Conservation (phyloP, 208 protist genomes). For the Crithidia mellificae region DNA sequence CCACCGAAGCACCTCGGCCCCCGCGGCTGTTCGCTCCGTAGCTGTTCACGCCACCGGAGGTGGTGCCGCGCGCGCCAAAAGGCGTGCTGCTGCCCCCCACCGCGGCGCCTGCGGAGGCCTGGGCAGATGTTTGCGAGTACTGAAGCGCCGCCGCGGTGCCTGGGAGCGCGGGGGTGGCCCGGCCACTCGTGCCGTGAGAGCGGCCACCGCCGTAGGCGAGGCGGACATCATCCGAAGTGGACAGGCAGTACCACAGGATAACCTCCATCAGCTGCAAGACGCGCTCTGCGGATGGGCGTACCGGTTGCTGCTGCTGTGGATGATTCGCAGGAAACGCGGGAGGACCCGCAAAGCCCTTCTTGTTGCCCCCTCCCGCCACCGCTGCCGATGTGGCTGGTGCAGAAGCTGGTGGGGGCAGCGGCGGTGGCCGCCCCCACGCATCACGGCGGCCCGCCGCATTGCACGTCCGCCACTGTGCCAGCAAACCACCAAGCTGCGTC, state of each 20-base stretch:
- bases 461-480: slow-evolving; percentile 28
- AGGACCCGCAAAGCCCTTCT: not conserved
- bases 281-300: slow-evolving; percentile 2
- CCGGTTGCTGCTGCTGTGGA: slow-evolving; percentile 1
- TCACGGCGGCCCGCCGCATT: slow-evolving; percentile 14
- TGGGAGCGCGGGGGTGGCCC: slow-evolving; percentile 22
- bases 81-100: slow-evolving; percentile 27
- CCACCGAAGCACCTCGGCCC: slow-evolving; percentile 1
- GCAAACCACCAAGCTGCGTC: slow-evolving; percentile 20
- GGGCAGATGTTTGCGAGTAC: not conserved
- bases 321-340: not conserved
- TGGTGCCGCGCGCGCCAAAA: slow-evolving; percentile 3
- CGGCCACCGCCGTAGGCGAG: slow-evolving; percentile 20
- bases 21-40: too few relatives aligned
- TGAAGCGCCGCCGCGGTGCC: slow-evolving; percentile 1
- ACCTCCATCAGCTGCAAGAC: slow-evolving; percentile 33
- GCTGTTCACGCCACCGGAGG: too few relatives aligned
- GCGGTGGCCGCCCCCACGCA: slow-evolving; percentile 3
- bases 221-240: slow-evolving; percentile 34
- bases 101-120: not conserved
- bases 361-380: not conserved
- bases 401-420: not conserved
- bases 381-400: not conserved
- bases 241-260: slow-evolving; percentile 60
- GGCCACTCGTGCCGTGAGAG: slow-evolving; percentile 22